Evolutionary conservation across 257 asterid species (phyloP).

Genomic region (Lavandula angustifolia): DNA sequence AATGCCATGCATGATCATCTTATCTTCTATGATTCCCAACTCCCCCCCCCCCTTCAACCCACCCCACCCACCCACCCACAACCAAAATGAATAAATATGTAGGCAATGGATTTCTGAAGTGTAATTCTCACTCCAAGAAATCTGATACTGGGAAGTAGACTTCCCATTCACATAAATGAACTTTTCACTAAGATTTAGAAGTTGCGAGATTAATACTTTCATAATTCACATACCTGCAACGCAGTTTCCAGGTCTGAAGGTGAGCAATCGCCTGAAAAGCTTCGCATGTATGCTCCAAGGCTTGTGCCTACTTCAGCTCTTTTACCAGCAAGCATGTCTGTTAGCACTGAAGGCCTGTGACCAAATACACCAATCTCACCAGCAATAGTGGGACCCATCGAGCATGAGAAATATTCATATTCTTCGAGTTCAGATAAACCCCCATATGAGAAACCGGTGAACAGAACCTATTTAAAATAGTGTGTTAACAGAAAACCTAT

Average conservation of each 20-base stretch:
- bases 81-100: conserved; percentile 5
- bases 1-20: conserved; percentile 10
- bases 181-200: conserved; percentile 5
- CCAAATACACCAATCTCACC: conserved; percentile 98
- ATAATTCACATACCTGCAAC: conserved; percentile 64
- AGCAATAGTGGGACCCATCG: conserved; percentile 97
- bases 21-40: not conserved
- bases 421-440: conserved; percentile 95
- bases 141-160: conserved; percentile 2
- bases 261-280: conserved; percentile 94
- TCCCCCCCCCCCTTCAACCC: no score
- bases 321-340: conserved; percentile 98
- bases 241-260: conserved; percentile 98
- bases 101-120: conserved; percentile 8
- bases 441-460: conserved; percentile 92
- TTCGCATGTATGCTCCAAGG: conserved; percentile 93
- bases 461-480: conserved; percentile 72
- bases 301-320: conserved; percentile 92
- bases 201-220: conserved; percentile 26
- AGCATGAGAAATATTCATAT: conserved; percentile 79
- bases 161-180: conserved; percentile 23
- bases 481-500: conserved; percentile 40
- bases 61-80: no score
- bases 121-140: conserved; percentile 15
- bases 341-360: conserved; percentile 80